Evolutionary conservation across 345 rosid species (phyloP).

Genomic region (Dimocarpus longan): DNA sequence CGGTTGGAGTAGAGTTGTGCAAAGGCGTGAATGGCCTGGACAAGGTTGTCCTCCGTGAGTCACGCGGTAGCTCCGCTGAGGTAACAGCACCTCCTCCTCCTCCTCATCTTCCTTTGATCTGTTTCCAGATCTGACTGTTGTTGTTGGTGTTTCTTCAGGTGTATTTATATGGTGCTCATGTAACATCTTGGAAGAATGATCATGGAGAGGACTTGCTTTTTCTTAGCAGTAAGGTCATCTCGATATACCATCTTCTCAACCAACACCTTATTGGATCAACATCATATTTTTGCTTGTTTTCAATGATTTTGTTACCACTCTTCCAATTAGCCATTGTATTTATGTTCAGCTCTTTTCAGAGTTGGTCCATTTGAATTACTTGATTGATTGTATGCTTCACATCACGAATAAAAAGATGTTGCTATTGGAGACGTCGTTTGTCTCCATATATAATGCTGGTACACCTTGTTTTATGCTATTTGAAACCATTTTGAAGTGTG

Average conservation of each 20-base stretch:
- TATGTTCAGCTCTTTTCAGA: not conserved
- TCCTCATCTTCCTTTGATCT: not conserved
- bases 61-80: slow-evolving; percentile 77
- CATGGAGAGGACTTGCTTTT: slow-evolving; percentile 83
- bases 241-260: not conserved
- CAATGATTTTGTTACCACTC: not conserved
- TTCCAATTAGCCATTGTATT: not conserved
- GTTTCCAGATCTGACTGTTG: not conserved
- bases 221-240: slow-evolving; percentile 71
- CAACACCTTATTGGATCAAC: not conserved
- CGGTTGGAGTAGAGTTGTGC: slow-evolving; percentile 43
- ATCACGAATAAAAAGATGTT: not conserved
- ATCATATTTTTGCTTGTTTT: not conserved
- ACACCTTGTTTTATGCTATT: not conserved
- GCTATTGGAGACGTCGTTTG: slow-evolving; percentile 1
- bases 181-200: slow-evolving; percentile 96
- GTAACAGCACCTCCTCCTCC: slow-evolving; percentile 30
- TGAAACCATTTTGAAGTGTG: not conserved
- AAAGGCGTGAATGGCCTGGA: slow-evolving; percentile 80
- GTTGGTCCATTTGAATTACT: not conserved
- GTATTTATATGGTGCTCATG: slow-evolving; percentile 86
- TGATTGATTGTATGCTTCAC: not conserved
- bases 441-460: not conserved
- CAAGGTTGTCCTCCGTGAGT: slow-evolving; percentile 71
- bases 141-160: slow-evolving; percentile 45